Evolutionary conservation across 2,329 filamentous ascomycete genomes (phyloP).

Genomic region (Exophiala dermatitidis): DNA sequence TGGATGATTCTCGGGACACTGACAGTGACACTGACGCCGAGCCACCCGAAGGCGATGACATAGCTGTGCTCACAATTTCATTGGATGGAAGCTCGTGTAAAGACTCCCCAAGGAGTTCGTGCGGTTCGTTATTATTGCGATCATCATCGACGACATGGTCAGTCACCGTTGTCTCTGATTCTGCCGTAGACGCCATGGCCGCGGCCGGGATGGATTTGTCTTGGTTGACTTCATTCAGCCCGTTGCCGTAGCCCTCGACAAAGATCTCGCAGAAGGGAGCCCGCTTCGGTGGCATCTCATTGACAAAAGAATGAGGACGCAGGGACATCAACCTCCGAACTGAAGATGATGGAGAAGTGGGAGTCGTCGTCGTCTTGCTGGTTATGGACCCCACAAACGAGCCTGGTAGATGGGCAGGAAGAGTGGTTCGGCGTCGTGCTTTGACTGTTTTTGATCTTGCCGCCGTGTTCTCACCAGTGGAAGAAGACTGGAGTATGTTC

Average conservation of each 20-base stretch:
- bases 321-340: slow-evolving; percentile 18
- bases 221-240: slow-evolving; percentile 21
- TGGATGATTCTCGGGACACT: slow-evolving; percentile 26
- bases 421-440: slow-evolving; percentile 11
- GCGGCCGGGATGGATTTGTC: not conserved
- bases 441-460: slow-evolving; percentile 13
- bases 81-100: slow-evolving; percentile 13
- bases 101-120: slow-evolving; percentile 7
- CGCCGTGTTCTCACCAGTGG: slow-evolving; percentile 5
- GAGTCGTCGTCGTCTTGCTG: slow-evolving; percentile 14
- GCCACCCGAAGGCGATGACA: slow-evolving; percentile 6
- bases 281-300: slow-evolving; percentile 15
- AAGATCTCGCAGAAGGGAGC: slow-evolving; percentile 25
- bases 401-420: slow-evolving; percentile 13
- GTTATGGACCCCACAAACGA: slow-evolving; percentile 10
- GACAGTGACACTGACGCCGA: slow-evolving; percentile 11
- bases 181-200: slow-evolving; percentile 9
- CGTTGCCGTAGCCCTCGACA: slow-evolving; percentile 27
- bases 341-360: slow-evolving; percentile 18
- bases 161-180: slow-evolving; percentile 1
- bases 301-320: not conserved
- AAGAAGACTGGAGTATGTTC: slow-evolving; percentile 11
- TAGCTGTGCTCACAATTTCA: slow-evolving; percentile 2
- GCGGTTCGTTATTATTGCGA: not conserved
- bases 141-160: slow-evolving; percentile 6